phyloP scores from a whole-genome alignment of 768 basidiomycete species.

The Mycena haematopus region DNA sequence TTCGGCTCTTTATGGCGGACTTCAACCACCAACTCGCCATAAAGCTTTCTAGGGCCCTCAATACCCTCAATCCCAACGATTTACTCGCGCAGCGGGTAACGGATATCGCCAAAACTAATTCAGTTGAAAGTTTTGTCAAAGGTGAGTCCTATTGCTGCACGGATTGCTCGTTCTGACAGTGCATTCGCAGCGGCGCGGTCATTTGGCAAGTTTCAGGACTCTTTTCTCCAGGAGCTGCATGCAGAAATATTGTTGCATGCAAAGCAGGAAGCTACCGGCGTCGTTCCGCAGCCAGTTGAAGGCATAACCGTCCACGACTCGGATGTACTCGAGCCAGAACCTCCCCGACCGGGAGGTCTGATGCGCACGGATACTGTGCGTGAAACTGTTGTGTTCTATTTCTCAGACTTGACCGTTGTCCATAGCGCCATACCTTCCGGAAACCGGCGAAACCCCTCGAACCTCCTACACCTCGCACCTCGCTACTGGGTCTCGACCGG shows the following conservation, averaged over 20 bases:
- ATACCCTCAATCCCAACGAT: conserved; percentile 84
- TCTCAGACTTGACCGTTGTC: neutral
- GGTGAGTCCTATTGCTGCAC: conserved; percentile 48
- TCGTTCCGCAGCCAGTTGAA: conserved; percentile 63
- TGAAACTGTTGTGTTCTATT: conserved; percentile 23
- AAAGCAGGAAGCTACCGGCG: conserved; percentile 65
- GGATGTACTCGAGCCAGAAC: conserved; percentile 86
- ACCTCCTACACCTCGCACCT: conserved; percentile 79
- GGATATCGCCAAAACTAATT: conserved; percentile 78
- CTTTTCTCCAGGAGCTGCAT: conserved; percentile 80
- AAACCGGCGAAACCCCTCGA: conserved; percentile 75
- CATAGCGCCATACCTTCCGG: conserved; percentile 81
- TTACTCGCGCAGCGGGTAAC: conserved; percentile 79
- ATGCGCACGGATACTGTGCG: conserved; percentile 69
- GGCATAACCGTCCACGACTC: conserved; percentile 81
- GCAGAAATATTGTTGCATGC: conserved; percentile 77
- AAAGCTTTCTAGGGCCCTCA: conserved; percentile 81
- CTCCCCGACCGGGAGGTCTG: conserved; percentile 78
- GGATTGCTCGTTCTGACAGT: conserved; percentile 7
- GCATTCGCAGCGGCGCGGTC: conserved; percentile 65
- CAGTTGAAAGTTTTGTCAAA: conserved; percentile 67
- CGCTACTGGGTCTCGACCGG: conserved; percentile 85
- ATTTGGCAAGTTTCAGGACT: conserved; percentile 87
- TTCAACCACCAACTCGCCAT: conserved; percentile 77
- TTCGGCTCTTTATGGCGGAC: conserved; percentile 25